phyloP scores from a whole-genome alignment of 257 asterid genomes.

The Oldenlandia corymbosa region DNA sequence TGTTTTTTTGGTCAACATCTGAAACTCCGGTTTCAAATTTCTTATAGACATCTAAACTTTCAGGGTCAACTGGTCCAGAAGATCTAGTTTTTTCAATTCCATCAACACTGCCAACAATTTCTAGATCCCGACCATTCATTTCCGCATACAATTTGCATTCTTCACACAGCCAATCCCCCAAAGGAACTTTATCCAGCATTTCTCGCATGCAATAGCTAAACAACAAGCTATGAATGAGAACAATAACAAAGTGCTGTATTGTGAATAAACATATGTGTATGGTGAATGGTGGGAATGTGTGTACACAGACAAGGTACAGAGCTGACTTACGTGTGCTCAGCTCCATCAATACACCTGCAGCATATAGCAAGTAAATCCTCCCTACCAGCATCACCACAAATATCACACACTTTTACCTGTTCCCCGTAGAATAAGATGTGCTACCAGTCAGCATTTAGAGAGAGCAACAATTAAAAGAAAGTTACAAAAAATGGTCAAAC shows the following conservation, averaged over 20 bases:
- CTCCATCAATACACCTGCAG: slow-evolving; percentile 81
- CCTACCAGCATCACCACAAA: slow-evolving; percentile 92
- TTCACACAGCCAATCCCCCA: slow-evolving; percentile 88
- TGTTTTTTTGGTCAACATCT: slow-evolving; percentile 19
- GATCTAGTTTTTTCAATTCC: slow-evolving; percentile 47
- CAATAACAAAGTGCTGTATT: slow-evolving; percentile 15
- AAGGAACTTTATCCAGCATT: slow-evolving; percentile 67
- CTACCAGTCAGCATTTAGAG: background rate
- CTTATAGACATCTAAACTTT: slow-evolving; percentile 18
- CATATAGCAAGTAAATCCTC: slow-evolving; percentile 92
- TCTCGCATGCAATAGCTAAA: slow-evolving; percentile 88
- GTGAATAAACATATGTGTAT: background rate
- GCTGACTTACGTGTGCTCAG: slow-evolving; percentile 85
- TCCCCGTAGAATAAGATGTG: slow-evolving; percentile 20
- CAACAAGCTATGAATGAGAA: slow-evolving; percentile 17
- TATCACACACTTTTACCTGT: slow-evolving; percentile 94
- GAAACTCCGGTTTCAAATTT: slow-evolving; percentile 33
- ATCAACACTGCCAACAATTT: slow-evolving; percentile 34
- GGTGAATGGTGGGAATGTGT: too few species aligned
- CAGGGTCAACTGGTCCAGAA: slow-evolving; percentile 49
- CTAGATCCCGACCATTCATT: slow-evolving; percentile 38
- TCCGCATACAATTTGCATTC: slow-evolving; percentile 60
- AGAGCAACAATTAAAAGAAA: background rate
- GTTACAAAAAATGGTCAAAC: background rate
- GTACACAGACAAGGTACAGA: slow-evolving; percentile 1